A percentile compares a stretch with the other conserved stretches of the same genome.
Conservation (phyloP, 1,139 yeast species). For the Scheffersomyces stambukii region DNA sequence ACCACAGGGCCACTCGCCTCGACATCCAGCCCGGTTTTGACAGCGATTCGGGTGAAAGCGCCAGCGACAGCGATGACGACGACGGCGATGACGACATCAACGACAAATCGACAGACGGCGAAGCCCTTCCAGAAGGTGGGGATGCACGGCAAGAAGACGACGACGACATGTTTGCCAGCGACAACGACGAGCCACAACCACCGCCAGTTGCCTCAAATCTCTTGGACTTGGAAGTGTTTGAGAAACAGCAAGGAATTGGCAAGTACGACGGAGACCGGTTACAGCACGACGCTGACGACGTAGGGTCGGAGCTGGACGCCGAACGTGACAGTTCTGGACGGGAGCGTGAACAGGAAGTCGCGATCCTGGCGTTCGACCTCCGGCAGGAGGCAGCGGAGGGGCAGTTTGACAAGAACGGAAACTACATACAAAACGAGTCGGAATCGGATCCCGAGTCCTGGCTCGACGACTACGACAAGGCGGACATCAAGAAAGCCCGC, state of each 20-base stretch:
- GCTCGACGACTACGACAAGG: constrained; percentile 38
- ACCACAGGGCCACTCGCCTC: too few species aligned
- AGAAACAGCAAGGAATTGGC: constrained; percentile 7
- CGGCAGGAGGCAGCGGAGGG: constrained; percentile 58
- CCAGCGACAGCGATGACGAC: constrained; percentile 10
- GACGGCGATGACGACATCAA: constrained; percentile 9
- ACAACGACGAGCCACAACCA: constrained; percentile 10
- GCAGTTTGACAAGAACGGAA: constrained; percentile 58
- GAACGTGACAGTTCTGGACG: constrained; percentile 1
- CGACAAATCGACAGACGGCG: constrained; percentile 1
- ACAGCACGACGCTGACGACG: constrained; percentile 2
- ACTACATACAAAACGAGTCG: constrained; percentile 42
- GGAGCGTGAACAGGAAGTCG: constrained; percentile 4
- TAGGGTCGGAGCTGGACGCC: constrained; percentile 3
- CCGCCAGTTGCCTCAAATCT: too few species aligned
- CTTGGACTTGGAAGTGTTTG: constrained; percentile 31
- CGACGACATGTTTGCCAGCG: constrained; percentile 41
- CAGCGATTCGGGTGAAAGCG: constrained; percentile 7
- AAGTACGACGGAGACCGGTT: constrained; percentile 1
- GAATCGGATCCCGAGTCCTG: constrained; percentile 47
- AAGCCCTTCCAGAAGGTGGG: constrained; percentile 13
- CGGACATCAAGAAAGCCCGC: constrained; percentile 47
- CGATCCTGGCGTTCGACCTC: constrained; percentile 46
- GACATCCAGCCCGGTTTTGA: too few species aligned
- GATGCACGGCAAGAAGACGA: constrained; percentile 20